A percentile compares a stretch with the other conserved stretches of the same genome.
These are phyloP conservation scores for Macroventuria anomochaeta DNA, from an alignment of 2,329 filamentous ascomycete genomes.

Conservation along the genomic window DNA sequence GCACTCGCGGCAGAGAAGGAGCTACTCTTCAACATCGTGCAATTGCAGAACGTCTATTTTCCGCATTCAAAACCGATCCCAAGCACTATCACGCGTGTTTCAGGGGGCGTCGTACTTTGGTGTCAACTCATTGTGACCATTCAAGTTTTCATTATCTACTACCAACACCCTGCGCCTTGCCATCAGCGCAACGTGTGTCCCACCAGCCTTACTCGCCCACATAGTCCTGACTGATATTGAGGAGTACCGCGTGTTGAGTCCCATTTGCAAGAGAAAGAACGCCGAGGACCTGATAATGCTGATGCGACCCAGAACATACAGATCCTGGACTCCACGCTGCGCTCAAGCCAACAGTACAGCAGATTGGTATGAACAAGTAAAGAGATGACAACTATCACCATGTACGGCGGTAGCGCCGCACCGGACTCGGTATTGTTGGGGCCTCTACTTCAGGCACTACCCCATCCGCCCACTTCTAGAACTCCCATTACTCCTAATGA, in stretches of 20 bases:
- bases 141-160: slow-evolving; percentile 10
- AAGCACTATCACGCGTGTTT: background rate
- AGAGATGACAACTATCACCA: background rate
- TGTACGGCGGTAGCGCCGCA: background rate
- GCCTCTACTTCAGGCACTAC: background rate
- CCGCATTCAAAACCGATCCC: background rate
- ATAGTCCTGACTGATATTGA: background rate
- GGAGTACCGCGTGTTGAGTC: background rate
- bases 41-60: background rate
- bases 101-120: background rate
- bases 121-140: slow-evolving; percentile 12
- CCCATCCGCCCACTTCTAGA: background rate
- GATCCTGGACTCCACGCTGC: slow-evolving; percentile 25
- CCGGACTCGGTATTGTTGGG: background rate
- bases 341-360: slow-evolving; percentile 17
- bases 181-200: background rate
- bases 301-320: slow-evolving; percentile 14
- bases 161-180: background rate
- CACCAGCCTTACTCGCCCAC: background rate
- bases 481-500: background rate
- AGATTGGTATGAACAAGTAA: slow-evolving; percentile 10
- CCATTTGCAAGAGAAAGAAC: slow-evolving; percentile 1
- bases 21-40: background rate
- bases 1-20: background rate
- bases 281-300: slow-evolving; percentile 11